Conservation (phyloP, 1,139 yeast species). For the Debaryomyces fabryi region DNA sequence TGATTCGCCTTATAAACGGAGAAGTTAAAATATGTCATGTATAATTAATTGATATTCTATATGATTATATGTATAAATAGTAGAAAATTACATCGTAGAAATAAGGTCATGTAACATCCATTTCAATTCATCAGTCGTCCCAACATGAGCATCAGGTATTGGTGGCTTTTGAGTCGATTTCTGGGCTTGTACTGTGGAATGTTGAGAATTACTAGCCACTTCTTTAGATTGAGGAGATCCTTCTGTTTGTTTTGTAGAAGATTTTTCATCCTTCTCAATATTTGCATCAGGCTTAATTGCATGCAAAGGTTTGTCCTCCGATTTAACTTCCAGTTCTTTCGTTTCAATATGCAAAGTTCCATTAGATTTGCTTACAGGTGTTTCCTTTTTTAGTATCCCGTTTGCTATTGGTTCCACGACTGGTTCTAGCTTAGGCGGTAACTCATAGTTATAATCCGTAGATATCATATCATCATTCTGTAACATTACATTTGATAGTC, state of each 20-base stretch:
- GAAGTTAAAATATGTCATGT: conserved; percentile 6
- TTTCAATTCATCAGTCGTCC: conserved; percentile 68
- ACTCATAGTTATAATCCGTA: conserved; percentile 42
- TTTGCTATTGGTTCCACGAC: conserved; percentile 13
- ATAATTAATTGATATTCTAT: conserved; percentile 3
- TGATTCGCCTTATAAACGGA: conserved; percentile 23
- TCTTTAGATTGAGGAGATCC: neutral
- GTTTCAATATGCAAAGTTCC: conserved; percentile 2
- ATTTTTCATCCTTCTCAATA: conserved; percentile 5
- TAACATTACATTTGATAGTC: conserved; percentile 54
- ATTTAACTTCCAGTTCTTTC: neutral
- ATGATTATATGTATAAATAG: conserved; percentile 4
- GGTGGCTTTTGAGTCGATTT: conserved; percentile 12
- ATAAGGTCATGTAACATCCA: conserved; percentile 68
- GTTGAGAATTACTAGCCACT: neutral
- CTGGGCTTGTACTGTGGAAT: neutral
- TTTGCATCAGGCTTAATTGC: conserved; percentile 8
- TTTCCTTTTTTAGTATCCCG: conserved; percentile 15
- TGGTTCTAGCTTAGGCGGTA: conserved; percentile 39
- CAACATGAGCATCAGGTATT: conserved; percentile 40
- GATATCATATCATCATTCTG: conserved; percentile 57
- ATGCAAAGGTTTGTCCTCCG: neutral
- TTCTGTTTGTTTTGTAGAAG: neutral
- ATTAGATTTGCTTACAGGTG: conserved; percentile 1
- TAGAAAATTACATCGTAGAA: conserved; percentile 31